Evolutionary conservation across 345 rosid species (phyloP), one percentile per base, ranked within the genome.

Genomic region (Kandelia obovata): DNA sequence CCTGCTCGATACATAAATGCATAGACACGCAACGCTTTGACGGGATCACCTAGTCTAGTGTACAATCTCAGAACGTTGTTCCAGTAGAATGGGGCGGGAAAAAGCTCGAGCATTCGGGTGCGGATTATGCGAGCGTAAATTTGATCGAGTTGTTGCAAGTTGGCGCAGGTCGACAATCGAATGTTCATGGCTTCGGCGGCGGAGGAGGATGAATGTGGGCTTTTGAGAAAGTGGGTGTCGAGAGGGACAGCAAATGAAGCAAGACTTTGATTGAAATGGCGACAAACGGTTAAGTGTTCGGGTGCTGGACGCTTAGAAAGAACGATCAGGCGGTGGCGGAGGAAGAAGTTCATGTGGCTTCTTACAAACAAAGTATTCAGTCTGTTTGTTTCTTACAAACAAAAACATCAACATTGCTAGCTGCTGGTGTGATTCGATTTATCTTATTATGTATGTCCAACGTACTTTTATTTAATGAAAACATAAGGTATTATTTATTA

Each of bases 11-110:
- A 80, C 96, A 94, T 94, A 53, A 58, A 75, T 0, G 81, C 43
- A 55, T 84, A 91, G 53, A 87, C 64, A 5, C 30, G 70, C 31
- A 91, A 51, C 0, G 92, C 84, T 69, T 79, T 84, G 15, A 61
- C 55, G 32, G 96, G 91, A 73, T 87, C 80, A 23, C 78, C 81
- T 28, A 82, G 78, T 57, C 87, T 81, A 13, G 89, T 67, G 71
- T 88, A 94, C 10, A 92, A 80, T 65, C 98, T 82, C 39, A 91
- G 83, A 58, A 94, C 65, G 68, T 89, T 86, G 81, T 91, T 91
- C 85, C 89, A 88, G 49, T 85, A 83, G 67, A 89, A 85, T 21
- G 96, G 64, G 46, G 58, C 72, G 1, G 79, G 65, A 53, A 71
- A 62, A 8, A 77, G 57, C 11, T 75, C 71, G n/a, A 90, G 87